These are phyloP conservation scores for Chalciporus sphaerocephalus DNA, from an alignment of 768 basidiomycete species.

Conservation along the genomic window DNA sequence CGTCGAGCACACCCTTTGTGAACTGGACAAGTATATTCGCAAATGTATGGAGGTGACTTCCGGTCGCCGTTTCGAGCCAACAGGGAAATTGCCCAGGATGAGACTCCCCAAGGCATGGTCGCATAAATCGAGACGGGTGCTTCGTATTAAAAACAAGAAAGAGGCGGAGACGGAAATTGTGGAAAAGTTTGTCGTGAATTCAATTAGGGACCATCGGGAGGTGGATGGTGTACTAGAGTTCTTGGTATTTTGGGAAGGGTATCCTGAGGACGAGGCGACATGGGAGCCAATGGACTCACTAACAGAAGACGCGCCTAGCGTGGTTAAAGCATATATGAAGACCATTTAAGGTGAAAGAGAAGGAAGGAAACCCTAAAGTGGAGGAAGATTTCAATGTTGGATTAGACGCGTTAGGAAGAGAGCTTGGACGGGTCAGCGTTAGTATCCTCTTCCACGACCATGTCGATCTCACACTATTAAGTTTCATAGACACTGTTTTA, in stretches of 20 bases:
- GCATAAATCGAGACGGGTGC: slow-evolving; percentile 38
- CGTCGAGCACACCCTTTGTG: slow-evolving; percentile 76
- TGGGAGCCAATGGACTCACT: slow-evolving; percentile 54
- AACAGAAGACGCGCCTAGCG: slow-evolving; percentile 44
- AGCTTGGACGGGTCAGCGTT: slow-evolving; percentile 3
- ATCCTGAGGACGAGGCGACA: slow-evolving; percentile 45
- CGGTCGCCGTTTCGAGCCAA: slow-evolving; percentile 38
- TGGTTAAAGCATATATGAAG: slow-evolving; percentile 40
- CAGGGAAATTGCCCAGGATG: slow-evolving; percentile 21
- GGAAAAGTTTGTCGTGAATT: slow-evolving; percentile 42
- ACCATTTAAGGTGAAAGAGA: slow-evolving; percentile 13
- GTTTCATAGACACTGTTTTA: slow-evolving; percentile 7
- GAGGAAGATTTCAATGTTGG: too few relatives aligned
- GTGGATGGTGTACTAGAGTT: slow-evolving; percentile 39
- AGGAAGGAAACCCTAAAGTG: too few relatives aligned
- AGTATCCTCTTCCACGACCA: slow-evolving; percentile 5
- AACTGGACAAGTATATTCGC: slow-evolving; percentile 74
- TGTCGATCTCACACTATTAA: slow-evolving; percentile 7
- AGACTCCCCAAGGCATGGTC: slow-evolving; percentile 55
- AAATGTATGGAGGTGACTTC: slow-evolving; percentile 22
- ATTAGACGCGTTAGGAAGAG: slow-evolving; percentile 8
- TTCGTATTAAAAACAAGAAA: slow-evolving; percentile 39
- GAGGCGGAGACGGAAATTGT: slow-evolving; percentile 31
- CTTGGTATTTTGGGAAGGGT: slow-evolving; percentile 54
- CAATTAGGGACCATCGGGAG: slow-evolving; percentile 35